A percentile compares a stretch with the other conserved stretches of the same genome.
Conservation (phyloP, 495 filamentous ascomycete species). For the Aspergillus steynii region DNA sequence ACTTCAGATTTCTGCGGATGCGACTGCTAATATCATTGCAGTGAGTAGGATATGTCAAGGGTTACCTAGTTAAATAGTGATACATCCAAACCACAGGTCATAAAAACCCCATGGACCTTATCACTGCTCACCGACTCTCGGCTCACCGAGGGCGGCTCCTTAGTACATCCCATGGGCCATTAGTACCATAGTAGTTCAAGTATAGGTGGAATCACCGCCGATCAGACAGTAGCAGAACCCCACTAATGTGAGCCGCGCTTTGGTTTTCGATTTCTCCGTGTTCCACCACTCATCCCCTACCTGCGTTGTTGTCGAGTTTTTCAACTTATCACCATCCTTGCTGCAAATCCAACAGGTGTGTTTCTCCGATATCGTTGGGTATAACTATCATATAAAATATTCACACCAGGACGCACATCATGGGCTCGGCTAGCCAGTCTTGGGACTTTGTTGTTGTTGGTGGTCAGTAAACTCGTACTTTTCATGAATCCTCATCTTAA, state of each 20-base stretch:
- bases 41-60: no score
- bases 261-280: not conserved
- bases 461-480: not conserved
- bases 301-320: not conserved
- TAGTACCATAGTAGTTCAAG: not conserved
- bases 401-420: not conserved
- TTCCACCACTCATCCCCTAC: not conserved
- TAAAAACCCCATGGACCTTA: no score
- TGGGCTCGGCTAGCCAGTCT: not conserved
- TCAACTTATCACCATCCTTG: not conserved
- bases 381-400: not conserved
- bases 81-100: no score
- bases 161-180: not conserved
- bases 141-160: not conserved
- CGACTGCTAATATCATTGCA: no score
- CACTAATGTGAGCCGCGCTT: no score
- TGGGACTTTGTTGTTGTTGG: conserved; percentile 6
- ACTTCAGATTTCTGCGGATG: no score
- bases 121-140: not conserved
- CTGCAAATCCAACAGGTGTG: not conserved
- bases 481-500: not conserved
- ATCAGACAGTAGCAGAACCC: not conserved
- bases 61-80: no score
- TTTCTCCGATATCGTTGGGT: not conserved
- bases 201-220: not conserved